Evolutionary conservation across 108 stramenopile genomes (phyloP).

Genomic region (Pseudonitzschia delicatissima): DNA sequence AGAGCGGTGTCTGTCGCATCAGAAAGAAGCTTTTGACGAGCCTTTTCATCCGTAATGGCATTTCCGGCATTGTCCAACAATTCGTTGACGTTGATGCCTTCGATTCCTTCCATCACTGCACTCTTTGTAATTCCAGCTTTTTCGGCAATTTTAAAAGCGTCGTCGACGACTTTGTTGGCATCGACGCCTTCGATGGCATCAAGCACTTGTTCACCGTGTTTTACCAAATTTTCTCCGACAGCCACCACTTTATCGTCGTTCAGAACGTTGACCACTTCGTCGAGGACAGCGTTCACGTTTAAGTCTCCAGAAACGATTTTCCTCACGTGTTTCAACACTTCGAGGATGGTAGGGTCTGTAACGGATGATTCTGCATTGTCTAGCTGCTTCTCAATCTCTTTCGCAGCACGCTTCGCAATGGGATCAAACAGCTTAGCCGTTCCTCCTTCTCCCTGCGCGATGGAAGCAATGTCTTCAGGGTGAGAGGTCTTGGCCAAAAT

Average conservation of each 20-base stretch:
- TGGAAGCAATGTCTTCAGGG: conserved; percentile 70
- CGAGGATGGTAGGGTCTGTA: conserved; percentile 46
- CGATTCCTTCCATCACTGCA: conserved; percentile 70
- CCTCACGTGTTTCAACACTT: conserved; percentile 62
- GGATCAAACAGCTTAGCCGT: conserved; percentile 83
- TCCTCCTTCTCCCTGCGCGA: conserved; percentile 78
- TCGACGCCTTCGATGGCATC: conserved; percentile 87
- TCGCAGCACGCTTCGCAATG: conserved; percentile 74
- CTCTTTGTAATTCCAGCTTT: conserved; percentile 86
- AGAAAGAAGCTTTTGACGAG: conserved; percentile 70
- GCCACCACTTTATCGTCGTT: conserved; percentile 82
- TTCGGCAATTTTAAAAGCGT: conserved; percentile 65
- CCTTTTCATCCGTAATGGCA: conserved; percentile 79
- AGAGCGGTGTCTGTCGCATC: conserved; percentile 82
- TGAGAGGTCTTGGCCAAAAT: conserved; percentile 68
- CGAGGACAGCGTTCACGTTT: conserved; percentile 59
- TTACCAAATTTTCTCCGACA: conserved; percentile 65
- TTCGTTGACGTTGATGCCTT: conserved; percentile 73
- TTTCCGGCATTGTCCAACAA: conserved; percentile 67
- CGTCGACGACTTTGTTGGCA: conserved; percentile 57
- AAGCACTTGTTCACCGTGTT: conserved; percentile 68
- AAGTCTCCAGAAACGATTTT: conserved; percentile 77
- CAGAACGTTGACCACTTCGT: conserved; percentile 70
- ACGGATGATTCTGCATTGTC: conserved; percentile 70
- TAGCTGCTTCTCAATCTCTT: conserved; percentile 81